phyloP scores from a whole-genome alignment of 2,329 filamentous ascomycete species.

The Cladophialophora carrionii region DNA sequence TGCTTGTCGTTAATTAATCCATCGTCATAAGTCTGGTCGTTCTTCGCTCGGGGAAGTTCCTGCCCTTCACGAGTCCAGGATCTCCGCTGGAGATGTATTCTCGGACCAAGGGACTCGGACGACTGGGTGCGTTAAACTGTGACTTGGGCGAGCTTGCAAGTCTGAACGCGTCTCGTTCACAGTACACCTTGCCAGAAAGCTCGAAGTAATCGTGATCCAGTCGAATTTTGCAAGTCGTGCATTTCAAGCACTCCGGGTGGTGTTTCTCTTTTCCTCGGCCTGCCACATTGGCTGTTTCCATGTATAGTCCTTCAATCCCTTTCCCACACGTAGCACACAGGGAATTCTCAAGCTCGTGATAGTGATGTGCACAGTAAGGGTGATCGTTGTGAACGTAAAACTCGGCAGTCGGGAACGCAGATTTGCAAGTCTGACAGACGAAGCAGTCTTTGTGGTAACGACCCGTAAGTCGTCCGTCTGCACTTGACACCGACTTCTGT shows the following conservation, averaged over 20 bases:
- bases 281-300: slow-evolving; percentile 70
- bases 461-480: slow-evolving; percentile 86
- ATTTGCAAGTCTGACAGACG: slow-evolving; percentile 79
- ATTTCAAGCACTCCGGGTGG: slow-evolving; percentile 84
- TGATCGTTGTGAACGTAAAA: slow-evolving; percentile 89
- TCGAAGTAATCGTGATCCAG: slow-evolving; percentile 90
- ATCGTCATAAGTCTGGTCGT: slow-evolving; percentile 54
- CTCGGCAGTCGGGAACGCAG: slow-evolving; percentile 81
- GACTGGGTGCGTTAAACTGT: slow-evolving; percentile 38
- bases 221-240: slow-evolving; percentile 70
- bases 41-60: slow-evolving; percentile 54
- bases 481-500: slow-evolving; percentile 84
- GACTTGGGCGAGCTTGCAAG: slow-evolving; percentile 33
- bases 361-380: slow-evolving; percentile 90
- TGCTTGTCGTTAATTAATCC: slow-evolving; percentile 29
- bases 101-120: slow-evolving; percentile 37
- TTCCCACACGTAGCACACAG: slow-evolving; percentile 76
- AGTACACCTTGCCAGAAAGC: slow-evolving; percentile 76
- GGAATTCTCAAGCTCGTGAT: slow-evolving; percentile 87
- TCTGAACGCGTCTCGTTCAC: slow-evolving; percentile 79
- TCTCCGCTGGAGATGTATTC: slow-evolving; percentile 38
- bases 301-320: slow-evolving; percentile 91
- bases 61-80: slow-evolving; percentile 40
- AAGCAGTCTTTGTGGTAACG: slow-evolving; percentile 96
- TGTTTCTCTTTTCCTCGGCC: slow-evolving; percentile 65